Base-by-base conservation (phyloP, 2,329 filamentous ascomycete species). In the Xylaria sp. region DNA sequence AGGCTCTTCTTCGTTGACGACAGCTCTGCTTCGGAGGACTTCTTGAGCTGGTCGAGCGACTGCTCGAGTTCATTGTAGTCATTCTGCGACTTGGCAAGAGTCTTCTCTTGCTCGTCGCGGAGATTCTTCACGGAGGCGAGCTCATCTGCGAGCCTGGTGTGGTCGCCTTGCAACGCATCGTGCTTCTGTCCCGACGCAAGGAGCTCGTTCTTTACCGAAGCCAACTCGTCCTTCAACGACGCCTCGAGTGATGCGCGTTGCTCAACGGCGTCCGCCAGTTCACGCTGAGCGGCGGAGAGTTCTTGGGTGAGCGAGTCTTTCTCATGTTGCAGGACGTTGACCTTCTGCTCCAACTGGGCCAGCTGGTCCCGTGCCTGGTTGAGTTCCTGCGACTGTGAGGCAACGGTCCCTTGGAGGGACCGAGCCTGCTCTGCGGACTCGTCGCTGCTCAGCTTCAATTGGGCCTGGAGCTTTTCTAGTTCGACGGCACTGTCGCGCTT, bases 191-290 rank as follows among this genome's bases (percentile, higher is more conserved):
- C 57, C n/a, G 67, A 66, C 42, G 71, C 69, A 48, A 66, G 63
- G 24, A 76, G 63, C 52, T 74, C 67, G 46, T 71, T 54, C 63
- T 73, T 69, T 38, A 71, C 61, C 5, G 67, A 54, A 3, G 68
- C 60, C 37, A 74, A 63, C 50, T 73, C 68, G 40, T 64, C 59
- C 61, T 72, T 69, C 54, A 70, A 59, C 29, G 65, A 61, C 19
- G 52, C 46, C 57, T 73, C 71, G 38, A 74, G 62, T 22, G 70
- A 64, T 39, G 64, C 65, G 22, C 67, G 69, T 60, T 73, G 70
- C 57, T 74, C 69, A 59, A 68, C 61, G 44, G 65, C 66, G 43
- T 71, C 68, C 41, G 66, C 64, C 34, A 73, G 62, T 56, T 74
- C 63, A 50, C 68, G 61, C 60, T 71, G 72, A 47, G 70, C 61